Evolutionary conservation across 495 filamentous ascomycete species (phyloP).

Genomic region (Xeromyces bisporus): DNA sequence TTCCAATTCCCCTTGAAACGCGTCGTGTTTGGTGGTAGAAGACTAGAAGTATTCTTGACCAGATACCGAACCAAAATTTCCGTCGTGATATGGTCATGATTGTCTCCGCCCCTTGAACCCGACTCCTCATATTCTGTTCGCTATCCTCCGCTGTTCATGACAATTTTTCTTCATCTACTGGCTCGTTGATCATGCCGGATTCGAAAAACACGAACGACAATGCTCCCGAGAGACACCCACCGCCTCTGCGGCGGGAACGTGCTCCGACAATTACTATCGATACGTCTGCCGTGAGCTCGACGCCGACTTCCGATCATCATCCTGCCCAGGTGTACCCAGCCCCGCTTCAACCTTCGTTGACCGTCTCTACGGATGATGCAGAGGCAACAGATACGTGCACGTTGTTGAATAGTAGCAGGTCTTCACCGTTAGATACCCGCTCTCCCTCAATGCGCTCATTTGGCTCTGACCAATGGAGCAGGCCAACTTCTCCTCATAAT

Average conservation of each 20-base stretch:
- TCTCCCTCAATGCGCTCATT: slow-evolving; percentile 36
- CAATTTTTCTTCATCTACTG: too few relatives aligned
- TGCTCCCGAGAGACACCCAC: slow-evolving; percentile 11
- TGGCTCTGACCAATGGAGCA: slow-evolving; percentile 53
- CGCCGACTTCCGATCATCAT: slow-evolving; percentile 9
- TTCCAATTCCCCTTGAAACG: too few relatives aligned
- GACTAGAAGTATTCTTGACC: too few relatives aligned
- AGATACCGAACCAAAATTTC: too few relatives aligned
- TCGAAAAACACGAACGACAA: slow-evolving; percentile 11
- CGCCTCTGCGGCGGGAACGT: slow-evolving; percentile 27
- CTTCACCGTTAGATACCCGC: slow-evolving; percentile 42
- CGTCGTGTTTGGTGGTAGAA: too few relatives aligned
- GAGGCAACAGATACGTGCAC: slow-evolving; percentile 23
- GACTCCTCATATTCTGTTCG: neutral
- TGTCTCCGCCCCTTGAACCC: neutral
- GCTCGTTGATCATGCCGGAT: slow-evolving; percentile 21
- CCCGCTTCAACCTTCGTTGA: slow-evolving; percentile 28
- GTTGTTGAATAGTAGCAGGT: slow-evolving; percentile 24
- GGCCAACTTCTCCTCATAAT: slow-evolving; percentile 84
- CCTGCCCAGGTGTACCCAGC: slow-evolving; percentile 14
- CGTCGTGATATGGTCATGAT: neutral
- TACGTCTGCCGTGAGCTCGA: slow-evolving; percentile 45
- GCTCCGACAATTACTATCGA: slow-evolving; percentile 62
- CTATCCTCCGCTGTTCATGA: neutral
- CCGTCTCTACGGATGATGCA: slow-evolving; percentile 27